Conservation (phyloP, 352 stramenopile species). For the Pythium insidiosum region DNA sequence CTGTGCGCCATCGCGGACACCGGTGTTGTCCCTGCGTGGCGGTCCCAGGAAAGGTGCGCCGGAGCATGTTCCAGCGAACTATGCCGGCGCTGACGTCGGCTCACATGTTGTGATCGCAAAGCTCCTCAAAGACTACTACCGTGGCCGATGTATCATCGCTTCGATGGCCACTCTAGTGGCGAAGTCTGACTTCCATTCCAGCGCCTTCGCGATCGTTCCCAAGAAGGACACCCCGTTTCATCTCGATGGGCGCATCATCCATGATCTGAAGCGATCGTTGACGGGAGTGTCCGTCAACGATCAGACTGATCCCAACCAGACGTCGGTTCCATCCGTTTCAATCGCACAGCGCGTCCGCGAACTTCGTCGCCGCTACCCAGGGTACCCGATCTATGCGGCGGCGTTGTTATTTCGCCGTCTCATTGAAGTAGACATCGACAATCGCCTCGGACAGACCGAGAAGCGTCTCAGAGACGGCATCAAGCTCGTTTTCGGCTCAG, state of each 20-base stretch:
- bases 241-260: slow-evolving; percentile 11
- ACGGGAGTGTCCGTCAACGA: not conserved
- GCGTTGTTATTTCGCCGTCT: slow-evolving; percentile 6
- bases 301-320: not conserved
- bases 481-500: slow-evolving; percentile 3
- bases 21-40: not conserved
- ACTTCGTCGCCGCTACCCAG: slow-evolving; percentile 2
- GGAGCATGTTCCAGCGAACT: slow-evolving; percentile 6
- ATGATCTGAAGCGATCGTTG: not conserved
- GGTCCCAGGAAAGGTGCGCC: not conserved
- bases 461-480: slow-evolving; percentile 7
- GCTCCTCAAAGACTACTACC: slow-evolving; percentile 4
- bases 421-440: slow-evolving; percentile 7
- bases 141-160: slow-evolving; percentile 9
- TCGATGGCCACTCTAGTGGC: slow-evolving; percentile 7
- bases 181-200: slow-evolving; percentile 10
- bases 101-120: slow-evolving; percentile 1
- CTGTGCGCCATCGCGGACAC: slow-evolving; percentile 1
- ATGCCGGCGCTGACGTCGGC: slow-evolving; percentile 1
- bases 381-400: slow-evolving; percentile 1
- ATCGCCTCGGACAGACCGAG: slow-evolving; percentile 1
- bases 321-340: not conserved
- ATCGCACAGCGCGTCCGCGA: not conserved
- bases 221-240: slow-evolving; percentile 5
- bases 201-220: slow-evolving; percentile 7